These are phyloP conservation scores for Starmerella bombicola DNA, from an alignment of 805 yeast genomes.

Conservation along the genomic window DNA sequence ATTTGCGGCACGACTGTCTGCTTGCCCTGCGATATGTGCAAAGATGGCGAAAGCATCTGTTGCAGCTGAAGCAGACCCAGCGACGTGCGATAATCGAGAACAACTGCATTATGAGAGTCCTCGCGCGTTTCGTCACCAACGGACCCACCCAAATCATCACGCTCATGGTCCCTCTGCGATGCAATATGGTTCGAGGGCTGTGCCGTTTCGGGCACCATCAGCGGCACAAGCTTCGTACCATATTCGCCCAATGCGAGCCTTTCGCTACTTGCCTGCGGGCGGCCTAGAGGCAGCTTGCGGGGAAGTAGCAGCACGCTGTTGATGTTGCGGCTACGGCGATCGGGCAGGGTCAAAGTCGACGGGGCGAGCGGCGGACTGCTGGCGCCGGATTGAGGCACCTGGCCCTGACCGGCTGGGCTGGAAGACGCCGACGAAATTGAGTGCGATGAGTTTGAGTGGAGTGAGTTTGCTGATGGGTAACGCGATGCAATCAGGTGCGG, in stretches of 20 bases:
- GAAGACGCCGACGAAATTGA: background rate
- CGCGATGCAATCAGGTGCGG: background rate
- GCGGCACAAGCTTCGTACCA: constrained; percentile 5
- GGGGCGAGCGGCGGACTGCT: background rate
- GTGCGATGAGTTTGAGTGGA: background rate
- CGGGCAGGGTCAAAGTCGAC: background rate
- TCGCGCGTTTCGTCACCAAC: background rate
- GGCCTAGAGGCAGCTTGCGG: constrained; percentile 9
- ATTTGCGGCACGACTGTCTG: constrained; percentile 63
- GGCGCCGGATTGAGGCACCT: too few relatives aligned
- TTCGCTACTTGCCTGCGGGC: background rate
- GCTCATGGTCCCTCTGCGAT: background rate
- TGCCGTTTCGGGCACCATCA: background rate
- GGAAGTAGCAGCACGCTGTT: constrained; percentile 19
- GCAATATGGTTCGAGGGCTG: background rate
- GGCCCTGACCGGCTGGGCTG: background rate
- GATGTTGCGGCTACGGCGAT: background rate
- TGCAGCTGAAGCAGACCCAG: constrained; percentile 5
- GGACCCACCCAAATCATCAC: background rate
- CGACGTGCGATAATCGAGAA: background rate
- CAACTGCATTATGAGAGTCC: background rate
- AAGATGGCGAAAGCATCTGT: constrained; percentile 8
- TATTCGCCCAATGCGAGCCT: background rate
- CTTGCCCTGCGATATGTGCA: constrained; percentile 7
- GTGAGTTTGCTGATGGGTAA: background rate